Evolutionary conservation across 2,329 filamentous ascomycete genomes (phyloP), one percentile per base, ranked within the genome.

Genomic region (Leptographium lundbergii): DNA sequence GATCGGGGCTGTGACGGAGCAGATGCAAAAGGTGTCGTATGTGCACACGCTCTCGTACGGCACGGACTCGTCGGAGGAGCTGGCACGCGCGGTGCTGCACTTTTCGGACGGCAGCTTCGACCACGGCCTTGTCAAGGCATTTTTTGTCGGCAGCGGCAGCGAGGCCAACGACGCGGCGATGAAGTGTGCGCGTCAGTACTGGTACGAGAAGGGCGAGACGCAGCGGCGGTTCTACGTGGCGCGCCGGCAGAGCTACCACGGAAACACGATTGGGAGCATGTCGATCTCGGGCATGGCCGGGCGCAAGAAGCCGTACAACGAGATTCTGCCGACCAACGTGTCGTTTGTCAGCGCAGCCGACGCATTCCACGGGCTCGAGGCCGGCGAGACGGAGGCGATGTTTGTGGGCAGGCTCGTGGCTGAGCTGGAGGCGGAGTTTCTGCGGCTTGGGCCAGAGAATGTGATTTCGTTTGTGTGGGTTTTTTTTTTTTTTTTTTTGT

Each of bases 81-180:
- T 76, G 5, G 71, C 68, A 42, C 64, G 69, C 39, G 69, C 70
- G 59, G 61, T 81, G 22, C 67, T 75, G 10, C 60, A 65, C 1
- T 57, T 57, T 3, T 14, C 32, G 14, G 24, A 22, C 13, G 19
- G 5, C 27, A n/a, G 25, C 24, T 11, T 19, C 32, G 39, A 24
- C 6, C 19, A 68, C 25, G 67, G 68, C n/a, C 65, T 77, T 61
- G 63, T 67, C 4, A 73, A 71, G 42, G 71, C 71, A 0, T 75
- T 70, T 57, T 64, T 77, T 17, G 7, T 59, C 27, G 57, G 36
- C 42, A 53, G 48, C 82, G 82, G 83, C 24, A 85, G 82, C 34
- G 87, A 89, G 68, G 85, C 85, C 6, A 80, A 83, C 62, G 87
- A 90, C 67, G 82, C 83, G 2, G 80, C 85, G 1, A 70, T 87